Percentiles rank a stretch among this genome's conserved stretches.
Evolutionary conservation across 495 filamentous ascomycete species (phyloP).

Genomic region (Aspergillus steynii): DNA sequence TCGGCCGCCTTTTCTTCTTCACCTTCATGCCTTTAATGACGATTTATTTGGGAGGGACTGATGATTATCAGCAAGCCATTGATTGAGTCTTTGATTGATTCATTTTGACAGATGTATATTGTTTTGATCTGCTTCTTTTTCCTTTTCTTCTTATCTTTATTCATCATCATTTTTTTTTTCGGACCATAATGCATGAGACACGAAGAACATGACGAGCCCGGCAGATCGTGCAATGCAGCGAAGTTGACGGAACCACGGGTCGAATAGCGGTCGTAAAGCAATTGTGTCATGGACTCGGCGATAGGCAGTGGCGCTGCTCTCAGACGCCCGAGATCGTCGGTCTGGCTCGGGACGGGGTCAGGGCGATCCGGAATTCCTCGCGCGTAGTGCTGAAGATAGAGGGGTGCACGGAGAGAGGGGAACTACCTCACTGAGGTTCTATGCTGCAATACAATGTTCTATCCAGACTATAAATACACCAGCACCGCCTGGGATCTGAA

Average conservation of each 20-base stretch:
- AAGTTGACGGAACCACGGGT: not conserved
- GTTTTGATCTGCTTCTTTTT: not conserved
- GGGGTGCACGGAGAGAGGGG: no score
- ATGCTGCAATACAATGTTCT: no score
- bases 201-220: not conserved
- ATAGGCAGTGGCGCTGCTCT: not conserved
- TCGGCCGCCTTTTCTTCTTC: not conserved
- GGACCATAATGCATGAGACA: not conserved
- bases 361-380: no score
- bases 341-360: no score
- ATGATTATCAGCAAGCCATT: not conserved
- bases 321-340: no score
- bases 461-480: no score
- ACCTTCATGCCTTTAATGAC: not conserved
- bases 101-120: not conserved
- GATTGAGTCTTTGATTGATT: not conserved
- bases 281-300: not conserved
- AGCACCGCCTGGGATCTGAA: no score
- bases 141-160: not conserved
- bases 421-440: no score
- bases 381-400: no score
- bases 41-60: not conserved
- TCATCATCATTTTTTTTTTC: not conserved
- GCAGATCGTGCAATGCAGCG: not conserved
- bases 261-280: not conserved